Percentiles rank a stretch among this genome's conserved stretches.
phyloP scores from a whole-genome alignment of 2,329 filamentous ascomycete species.

The Elsinoe australis region DNA sequence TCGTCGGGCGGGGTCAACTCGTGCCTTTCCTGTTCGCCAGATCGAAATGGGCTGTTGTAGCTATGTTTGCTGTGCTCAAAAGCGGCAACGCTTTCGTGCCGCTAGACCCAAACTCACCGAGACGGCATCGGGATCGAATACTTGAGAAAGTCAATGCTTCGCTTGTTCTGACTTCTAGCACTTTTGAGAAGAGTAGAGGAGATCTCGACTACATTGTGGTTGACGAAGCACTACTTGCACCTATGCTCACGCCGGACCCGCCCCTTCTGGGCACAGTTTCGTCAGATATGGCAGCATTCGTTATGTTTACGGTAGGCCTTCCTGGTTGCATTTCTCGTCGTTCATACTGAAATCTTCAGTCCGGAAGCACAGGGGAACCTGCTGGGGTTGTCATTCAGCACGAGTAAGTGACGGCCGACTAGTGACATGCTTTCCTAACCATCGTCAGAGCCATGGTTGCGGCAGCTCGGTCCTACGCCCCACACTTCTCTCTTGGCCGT shows the following conservation, averaged over 20 bases:
- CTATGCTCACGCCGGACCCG: too few species aligned
- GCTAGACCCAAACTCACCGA: slow-evolving; percentile 22
- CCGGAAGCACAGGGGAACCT: slow-evolving; percentile 4
- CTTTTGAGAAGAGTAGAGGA: too few species aligned
- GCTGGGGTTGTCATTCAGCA: slow-evolving; percentile 11
- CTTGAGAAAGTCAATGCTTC: slow-evolving; percentile 19
- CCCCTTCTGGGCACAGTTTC: too few species aligned
- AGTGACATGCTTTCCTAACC: neutral
- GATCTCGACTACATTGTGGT: too few species aligned
- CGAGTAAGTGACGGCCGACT: neutral
- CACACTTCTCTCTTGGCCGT: neutral
- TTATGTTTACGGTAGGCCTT: slow-evolving; percentile 12
- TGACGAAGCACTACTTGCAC: too few species aligned
- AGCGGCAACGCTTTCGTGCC: slow-evolving; percentile 26
- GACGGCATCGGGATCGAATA: slow-evolving; percentile 24
- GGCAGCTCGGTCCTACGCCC: neutral
- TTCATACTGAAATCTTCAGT: neutral
- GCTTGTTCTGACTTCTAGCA: too few species aligned
- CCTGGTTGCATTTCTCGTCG: neutral
- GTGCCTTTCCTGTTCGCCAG: slow-evolving; percentile 26
- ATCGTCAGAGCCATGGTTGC: slow-evolving; percentile 1
- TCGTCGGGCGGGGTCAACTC: slow-evolving; percentile 13
- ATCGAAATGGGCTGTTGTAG: slow-evolving; percentile 25
- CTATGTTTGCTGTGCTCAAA: slow-evolving; percentile 27
- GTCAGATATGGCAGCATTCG: too few species aligned